A percentile compares a stretch with the other conserved stretches of the same genome.
Evolutionary conservation across 2,329 filamentous ascomycete species (phyloP).

Genomic region (Penicillium sp.): DNA sequence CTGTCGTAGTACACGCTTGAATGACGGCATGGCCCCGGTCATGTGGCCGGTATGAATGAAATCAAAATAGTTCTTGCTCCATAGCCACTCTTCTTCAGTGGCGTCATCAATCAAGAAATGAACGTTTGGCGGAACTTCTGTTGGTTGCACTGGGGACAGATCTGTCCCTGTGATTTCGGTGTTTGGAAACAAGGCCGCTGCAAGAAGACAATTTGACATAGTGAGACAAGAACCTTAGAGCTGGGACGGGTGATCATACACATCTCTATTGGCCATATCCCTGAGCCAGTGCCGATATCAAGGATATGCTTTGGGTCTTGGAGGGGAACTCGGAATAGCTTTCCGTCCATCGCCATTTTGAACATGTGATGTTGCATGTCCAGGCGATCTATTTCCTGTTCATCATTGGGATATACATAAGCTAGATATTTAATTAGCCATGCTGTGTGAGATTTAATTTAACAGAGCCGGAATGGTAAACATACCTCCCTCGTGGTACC

Average conservation of each 20-base stretch:
- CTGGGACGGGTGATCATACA: conserved; percentile 37
- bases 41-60: conserved; percentile 62
- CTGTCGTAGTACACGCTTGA: conserved; percentile 55
- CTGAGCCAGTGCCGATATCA: conserved; percentile 62
- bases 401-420: conserved; percentile 54
- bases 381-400: conserved; percentile 55
- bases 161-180: conserved; percentile 64
- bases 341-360: conserved; percentile 47
- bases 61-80: conserved; percentile 54
- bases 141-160: conserved; percentile 66
- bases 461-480: conserved; percentile 1
- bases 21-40: conserved; percentile 58
- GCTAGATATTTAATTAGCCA: conserved; percentile 28
- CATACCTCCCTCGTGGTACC: conserved; percentile 47
- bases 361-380: conserved; percentile 58
- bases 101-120: conserved; percentile 72
- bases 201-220: conserved; percentile 18
- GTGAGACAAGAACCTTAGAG: conserved; percentile 1
- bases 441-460: not conserved
- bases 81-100: conserved; percentile 60
- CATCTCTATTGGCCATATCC: conserved; percentile 69
- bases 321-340: conserved; percentile 51
- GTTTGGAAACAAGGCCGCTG: conserved; percentile 52
- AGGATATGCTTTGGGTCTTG: conserved; percentile 50
- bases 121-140: conserved; percentile 68